Evolutionary conservation across 2,329 filamentous ascomycete species (phyloP).

Genomic region (Botrytis aclada): DNA sequence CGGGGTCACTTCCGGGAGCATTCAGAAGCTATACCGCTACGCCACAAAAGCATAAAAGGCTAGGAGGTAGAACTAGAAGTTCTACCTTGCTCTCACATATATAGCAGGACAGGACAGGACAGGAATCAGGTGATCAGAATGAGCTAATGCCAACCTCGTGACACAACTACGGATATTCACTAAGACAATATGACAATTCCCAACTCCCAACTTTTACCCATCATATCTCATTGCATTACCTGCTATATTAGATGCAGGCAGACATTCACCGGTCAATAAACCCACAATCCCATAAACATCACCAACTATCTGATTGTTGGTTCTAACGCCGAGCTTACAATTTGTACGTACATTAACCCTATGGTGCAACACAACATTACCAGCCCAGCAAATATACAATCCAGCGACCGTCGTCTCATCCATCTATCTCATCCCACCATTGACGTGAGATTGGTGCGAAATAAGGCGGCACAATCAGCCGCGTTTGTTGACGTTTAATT

Average conservation of each 20-base stretch:
- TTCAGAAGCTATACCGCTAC: no score
- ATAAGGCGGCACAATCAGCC: constrained; percentile 16
- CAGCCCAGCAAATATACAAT: constrained; percentile 1
- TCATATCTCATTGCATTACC: background rate
- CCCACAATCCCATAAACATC: background rate
- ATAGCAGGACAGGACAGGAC: no score
- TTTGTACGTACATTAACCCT: constrained; percentile 3
- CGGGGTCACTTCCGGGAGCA: no score
- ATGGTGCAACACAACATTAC: background rate
- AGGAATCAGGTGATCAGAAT: no score
- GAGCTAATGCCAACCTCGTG: no score
- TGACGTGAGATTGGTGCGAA: constrained; percentile 7
- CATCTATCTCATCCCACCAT: constrained; percentile 8
- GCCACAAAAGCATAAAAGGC: no score
- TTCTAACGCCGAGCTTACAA: constrained; percentile 1
- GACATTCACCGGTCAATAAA: background rate
- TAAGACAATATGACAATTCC: background rate
- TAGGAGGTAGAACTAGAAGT: no score
- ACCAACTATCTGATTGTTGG: background rate
- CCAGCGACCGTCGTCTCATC: background rate
- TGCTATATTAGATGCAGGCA: background rate
- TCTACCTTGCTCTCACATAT: no score
- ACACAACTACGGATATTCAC: background rate
- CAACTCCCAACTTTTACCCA: background rate
- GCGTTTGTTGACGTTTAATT: constrained; percentile 15